Base-by-base conservation (phyloP, 768 basidiomycete genomes). In the Russula sp. region DNA sequence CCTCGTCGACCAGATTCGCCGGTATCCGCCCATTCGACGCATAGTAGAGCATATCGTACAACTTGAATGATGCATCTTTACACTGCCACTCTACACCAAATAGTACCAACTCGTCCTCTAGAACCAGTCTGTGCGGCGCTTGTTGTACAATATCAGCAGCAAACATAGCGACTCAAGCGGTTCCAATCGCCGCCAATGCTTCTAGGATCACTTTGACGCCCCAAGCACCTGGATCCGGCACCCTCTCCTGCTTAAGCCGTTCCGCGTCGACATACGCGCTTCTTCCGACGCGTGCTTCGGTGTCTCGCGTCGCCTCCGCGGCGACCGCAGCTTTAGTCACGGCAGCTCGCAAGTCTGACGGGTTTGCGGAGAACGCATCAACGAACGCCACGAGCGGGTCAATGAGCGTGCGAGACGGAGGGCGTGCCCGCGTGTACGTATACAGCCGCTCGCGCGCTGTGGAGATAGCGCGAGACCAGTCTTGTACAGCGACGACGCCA, bases 171-270 rank as follows among this genome's bases (percentile, higher is more conserved):
- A 38, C 18, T 63, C 36, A 55, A 57, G 46, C 24, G 5, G 36
- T 24, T 6, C 22, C 24, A 10, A 16, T 22, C 7, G 24, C 59
- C 10, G 63, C 62, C 49, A 90, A 74, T 46, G 79, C 83, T 72
- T 89, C 83, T 62, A 93, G 69, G 62, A 92, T 83, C 10, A 81
- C 80, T 71, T 87, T 89, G 61, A 96, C 84, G 51, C 92, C 93
- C 90, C 92, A 93, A 34, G 94, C 94, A 42, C 94, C 94, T 0
- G 94, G 93, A 76, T 98, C 94, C 2, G 92, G 76, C 24, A 91
- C 80, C 44, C 76, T 79, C 73, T 88, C 79, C 60, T 80, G 75
- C 72, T 77, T 84, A 60, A 95, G 77, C 68, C 84, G 77, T 48
- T 83, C 81, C 18, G 84, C 81, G 66, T 88, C 89, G 44, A 96